Conservation (phyloP, 306 rosid genomes). For the Mucuna pruriens region DNA sequence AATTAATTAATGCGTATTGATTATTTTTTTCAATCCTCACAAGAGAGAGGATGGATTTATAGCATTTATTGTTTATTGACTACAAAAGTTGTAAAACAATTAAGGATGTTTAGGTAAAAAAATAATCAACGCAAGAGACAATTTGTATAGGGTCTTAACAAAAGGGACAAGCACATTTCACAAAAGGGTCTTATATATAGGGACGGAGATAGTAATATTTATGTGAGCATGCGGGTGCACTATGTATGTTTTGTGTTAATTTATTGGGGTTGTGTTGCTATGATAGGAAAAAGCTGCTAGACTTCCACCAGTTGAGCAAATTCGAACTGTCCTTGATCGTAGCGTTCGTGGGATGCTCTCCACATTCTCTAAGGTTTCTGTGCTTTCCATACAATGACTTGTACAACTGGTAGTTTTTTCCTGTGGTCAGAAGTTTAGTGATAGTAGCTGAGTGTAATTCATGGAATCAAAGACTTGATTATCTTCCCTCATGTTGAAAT, state of each 20-base stretch:
- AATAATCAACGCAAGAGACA: too few species aligned
- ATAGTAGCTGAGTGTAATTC: neutral
- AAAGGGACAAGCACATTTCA: too few species aligned
- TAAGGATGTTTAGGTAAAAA: too few species aligned
- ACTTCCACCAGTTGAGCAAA: conserved; percentile 73
- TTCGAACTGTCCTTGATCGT: conserved; percentile 74
- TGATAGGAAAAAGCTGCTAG: conserved; percentile 86
- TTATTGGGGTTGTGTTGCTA: conserved; percentile 9
- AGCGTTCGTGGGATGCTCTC: conserved; percentile 88
- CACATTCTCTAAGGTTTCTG: conserved; percentile 74
- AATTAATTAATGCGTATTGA: too few species aligned
- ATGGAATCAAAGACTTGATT: neutral
- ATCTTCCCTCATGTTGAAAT: neutral
- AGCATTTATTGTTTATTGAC: too few species aligned
- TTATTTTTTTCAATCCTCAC: too few species aligned
- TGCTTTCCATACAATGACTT: conserved; percentile 25
- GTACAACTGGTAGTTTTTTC: neutral
- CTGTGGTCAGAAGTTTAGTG: neutral
- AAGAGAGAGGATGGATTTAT: too few species aligned
- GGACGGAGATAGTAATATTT: too few species aligned
- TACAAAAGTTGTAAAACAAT: too few species aligned
- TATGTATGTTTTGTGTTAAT: neutral
- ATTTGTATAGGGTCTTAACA: too few species aligned
- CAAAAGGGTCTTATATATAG: too few species aligned
- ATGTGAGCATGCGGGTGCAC: neutral